Conservation (phyloP, 345 rosid species). For the Linum lewisii region DNA sequence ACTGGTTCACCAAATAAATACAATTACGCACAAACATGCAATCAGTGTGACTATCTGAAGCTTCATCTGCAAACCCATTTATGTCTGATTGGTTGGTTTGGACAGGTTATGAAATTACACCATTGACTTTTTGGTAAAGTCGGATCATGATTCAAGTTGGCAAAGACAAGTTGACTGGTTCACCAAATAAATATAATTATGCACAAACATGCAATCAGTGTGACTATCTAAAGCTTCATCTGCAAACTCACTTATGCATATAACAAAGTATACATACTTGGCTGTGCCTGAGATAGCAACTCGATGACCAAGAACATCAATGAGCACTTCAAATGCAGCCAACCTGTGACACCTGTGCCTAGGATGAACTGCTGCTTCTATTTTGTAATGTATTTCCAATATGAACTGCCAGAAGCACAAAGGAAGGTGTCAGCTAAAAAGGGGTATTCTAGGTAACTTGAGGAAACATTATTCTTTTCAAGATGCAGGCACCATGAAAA, state of each 20-base stretch:
- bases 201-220: neutral
- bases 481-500: constrained; percentile 60
- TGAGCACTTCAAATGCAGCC: constrained; percentile 77
- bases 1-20: neutral
- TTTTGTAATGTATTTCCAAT: constrained; percentile 70
- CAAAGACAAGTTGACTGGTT: too few species aligned
- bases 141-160: too few species aligned
- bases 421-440: constrained; percentile 7
- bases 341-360: constrained; percentile 71
- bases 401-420: constrained; percentile 49
- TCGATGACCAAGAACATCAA: constrained; percentile 61
- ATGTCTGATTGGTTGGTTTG: neutral
- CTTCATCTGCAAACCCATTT: neutral
- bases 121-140: too few species aligned
- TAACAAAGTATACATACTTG: constrained; percentile 29
- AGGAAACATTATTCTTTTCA: neutral
- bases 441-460: constrained; percentile 8
- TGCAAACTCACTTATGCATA: neutral
- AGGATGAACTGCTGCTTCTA: constrained; percentile 61
- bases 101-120: too few species aligned
- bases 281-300: constrained; percentile 69
- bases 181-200: neutral
- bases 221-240: too few species aligned
- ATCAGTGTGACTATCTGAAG: neutral
- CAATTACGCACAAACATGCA: neutral